These are phyloP conservation scores for Rhizopus microsporus DNA, from an alignment of 371 early-diverging fungal genomes.

Conservation along the genomic window DNA sequence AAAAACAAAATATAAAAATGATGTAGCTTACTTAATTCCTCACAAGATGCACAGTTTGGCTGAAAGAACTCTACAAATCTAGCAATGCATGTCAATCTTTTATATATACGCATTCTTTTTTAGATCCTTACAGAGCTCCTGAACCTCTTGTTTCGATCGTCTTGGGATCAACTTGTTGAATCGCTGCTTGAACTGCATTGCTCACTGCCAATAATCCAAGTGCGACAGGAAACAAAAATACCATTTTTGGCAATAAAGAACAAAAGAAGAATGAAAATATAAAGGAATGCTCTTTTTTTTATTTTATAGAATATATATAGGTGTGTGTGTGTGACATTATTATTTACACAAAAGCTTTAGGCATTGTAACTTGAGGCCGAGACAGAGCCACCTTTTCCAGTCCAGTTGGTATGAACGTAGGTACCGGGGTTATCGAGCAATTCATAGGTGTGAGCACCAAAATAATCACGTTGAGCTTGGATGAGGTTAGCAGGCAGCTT, in stretches of 20 bases:
- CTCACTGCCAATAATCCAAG: background rate
- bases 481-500: conserved; percentile 95
- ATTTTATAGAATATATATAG: no score
- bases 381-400: conserved; percentile 83
- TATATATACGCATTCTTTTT: background rate
- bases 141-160: conserved; percentile 3
- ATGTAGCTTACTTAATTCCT: conserved; percentile 27
- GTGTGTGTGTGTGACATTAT: background rate
- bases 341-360: conserved; percentile 17
- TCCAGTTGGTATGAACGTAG: conserved; percentile 97
- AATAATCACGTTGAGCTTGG: conserved; percentile 98
- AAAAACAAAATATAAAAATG: background rate
- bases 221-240: background rate
- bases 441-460: conserved; percentile 98
- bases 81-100: background rate
- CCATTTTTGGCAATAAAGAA: conserved; percentile 5
- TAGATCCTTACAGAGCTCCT: conserved; percentile 16
- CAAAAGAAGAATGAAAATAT: conserved; percentile 1
- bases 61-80: conserved; percentile 44
- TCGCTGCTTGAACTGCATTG: conserved; percentile 1
- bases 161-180: conserved; percentile 18
- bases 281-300: no score
- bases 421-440: conserved; percentile 75
- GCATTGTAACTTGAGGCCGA: conserved; percentile 51
- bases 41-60: conserved; percentile 33